Percentiles rank a stretch among this genome's conserved stretches.
phyloP scores from a whole-genome alignment of 805 yeast genomes.

The Teunomyces atbi region DNA sequence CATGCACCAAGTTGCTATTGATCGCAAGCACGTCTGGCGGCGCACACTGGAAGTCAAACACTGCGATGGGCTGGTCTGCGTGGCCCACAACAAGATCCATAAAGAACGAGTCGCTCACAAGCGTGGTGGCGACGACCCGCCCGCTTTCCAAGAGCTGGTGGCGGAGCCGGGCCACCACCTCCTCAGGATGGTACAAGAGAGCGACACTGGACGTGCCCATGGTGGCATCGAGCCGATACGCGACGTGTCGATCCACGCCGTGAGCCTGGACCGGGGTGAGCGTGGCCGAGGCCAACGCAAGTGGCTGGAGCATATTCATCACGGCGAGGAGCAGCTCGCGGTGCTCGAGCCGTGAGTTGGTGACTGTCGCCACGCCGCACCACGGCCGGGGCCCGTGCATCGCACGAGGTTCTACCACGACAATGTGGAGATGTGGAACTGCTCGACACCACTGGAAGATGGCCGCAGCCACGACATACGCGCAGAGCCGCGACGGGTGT shows the following conservation, averaged over 20 bases:
- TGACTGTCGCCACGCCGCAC: slow-evolving; percentile 27
- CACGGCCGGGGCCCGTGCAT: slow-evolving; percentile 15
- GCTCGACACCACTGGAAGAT: neutral
- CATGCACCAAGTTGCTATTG: slow-evolving; percentile 4
- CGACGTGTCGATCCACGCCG: too few relatives aligned
- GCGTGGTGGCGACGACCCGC: slow-evolving; percentile 7
- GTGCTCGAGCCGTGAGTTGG: slow-evolving; percentile 11
- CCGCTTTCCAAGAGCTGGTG: slow-evolving; percentile 4
- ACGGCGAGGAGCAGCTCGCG: slow-evolving; percentile 6
- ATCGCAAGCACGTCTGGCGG: neutral
- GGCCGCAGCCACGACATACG: neutral
- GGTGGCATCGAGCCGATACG: neutral
- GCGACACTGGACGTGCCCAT: slow-evolving; percentile 7
- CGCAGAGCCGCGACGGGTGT: neutral
- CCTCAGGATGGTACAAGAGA: slow-evolving; percentile 17
- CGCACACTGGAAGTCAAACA: slow-evolving; percentile 3
- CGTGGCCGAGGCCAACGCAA: slow-evolving; percentile 1
- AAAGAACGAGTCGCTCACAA: neutral
- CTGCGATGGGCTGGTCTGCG: neutral
- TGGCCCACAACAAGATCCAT: neutral
- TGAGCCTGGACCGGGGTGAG: neutral
- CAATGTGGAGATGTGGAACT: neutral
- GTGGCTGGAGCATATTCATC: slow-evolving; percentile 4
- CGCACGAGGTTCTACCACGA: neutral
- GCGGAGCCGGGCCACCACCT: slow-evolving; percentile 10